Evolutionary conservation across 371 early-diverging fungal genomes (phyloP), one percentile per base, ranked within the genome.

Genomic region (Mortierella polycephala): DNA sequence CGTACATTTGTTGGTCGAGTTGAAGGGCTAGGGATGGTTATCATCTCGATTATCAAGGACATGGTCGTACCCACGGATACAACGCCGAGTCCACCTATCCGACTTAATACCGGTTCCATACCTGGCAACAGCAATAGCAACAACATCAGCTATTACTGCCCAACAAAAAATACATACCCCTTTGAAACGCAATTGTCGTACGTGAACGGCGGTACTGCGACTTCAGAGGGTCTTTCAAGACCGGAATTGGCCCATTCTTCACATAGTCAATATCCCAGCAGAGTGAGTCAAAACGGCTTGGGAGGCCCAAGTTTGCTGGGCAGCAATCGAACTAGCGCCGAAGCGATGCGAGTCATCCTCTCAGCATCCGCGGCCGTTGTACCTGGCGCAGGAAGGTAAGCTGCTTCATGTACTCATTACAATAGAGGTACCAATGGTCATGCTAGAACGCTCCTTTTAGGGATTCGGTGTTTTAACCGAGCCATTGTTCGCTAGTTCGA

Each of bases 41-140:
- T 75, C 21, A 75, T 81, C 20, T 81, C 81, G 7, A 81, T 81
- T 20, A 75, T 81, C 60, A 76, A 71, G 47, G 76, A 76, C 23
- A 67, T 76, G 67, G 76, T 67, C 6, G 61, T 71, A 10, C 67
- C 75, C 8, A 62, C 49, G 20, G 76, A 75, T 37, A 0, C 64
- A 1, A 47, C 64, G n/a, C 44, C 58, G 2, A 10, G 20, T 13
- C 7, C 20, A 12, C 41, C 55, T 10, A 46, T 37, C 2, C 51
- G 66, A 14, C 16, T 21, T 1, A 57, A 61, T 13, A 54, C 63
- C 2, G 52, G 49, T 0, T 16, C 65, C 18, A 10, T 44, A 7
- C n/a, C 57, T 50, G 13, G 30, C 5, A 16, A 20, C 46, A 30
- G 30, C 4, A 30, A 30, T 30, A 30, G 30, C 30, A 30, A 4